Conservation (phyloP, 176 grass and related monocot genomes). For the maize (Zea mays) region DNA sequence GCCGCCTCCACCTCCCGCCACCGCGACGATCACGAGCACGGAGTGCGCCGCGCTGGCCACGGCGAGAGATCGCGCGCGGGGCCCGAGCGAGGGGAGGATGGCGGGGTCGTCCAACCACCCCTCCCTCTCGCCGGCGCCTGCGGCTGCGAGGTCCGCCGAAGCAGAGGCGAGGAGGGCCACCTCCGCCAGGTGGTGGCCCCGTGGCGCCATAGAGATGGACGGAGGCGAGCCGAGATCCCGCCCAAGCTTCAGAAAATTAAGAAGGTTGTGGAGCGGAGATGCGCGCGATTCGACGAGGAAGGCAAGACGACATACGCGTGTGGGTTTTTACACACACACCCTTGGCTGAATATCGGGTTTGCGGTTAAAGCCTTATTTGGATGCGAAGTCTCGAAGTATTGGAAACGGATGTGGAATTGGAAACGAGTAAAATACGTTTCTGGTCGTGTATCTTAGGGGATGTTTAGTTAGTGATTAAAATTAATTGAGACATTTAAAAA, state of each 20-base stretch:
- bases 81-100: constrained; percentile 61
- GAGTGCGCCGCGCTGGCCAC: constrained; percentile 49
- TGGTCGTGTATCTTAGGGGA: no score
- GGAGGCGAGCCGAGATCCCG: background rate
- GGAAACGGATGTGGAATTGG: no score
- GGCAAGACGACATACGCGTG: background rate
- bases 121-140: constrained; percentile 70
- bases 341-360: background rate
- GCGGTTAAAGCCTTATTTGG: no score
- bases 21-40: constrained; percentile 47
- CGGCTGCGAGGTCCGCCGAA: constrained; percentile 46
- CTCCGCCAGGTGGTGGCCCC: constrained; percentile 77
- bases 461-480: no score
- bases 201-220: constrained; percentile 50
- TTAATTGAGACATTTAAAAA: no score
- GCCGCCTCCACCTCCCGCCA: constrained; percentile 6
- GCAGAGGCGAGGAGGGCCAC: constrained; percentile 61
- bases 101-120: constrained; percentile 79
- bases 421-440: no score
- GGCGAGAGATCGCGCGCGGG: constrained; percentile 50
- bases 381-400: no score
- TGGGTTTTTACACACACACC: background rate
- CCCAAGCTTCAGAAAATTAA: background rate
- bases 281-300: constrained; percentile 1
- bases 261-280: constrained; percentile 13